Evolutionary conservation across 2,329 filamentous ascomycete genomes (phyloP).

Genomic region (Venturia effusa): DNA sequence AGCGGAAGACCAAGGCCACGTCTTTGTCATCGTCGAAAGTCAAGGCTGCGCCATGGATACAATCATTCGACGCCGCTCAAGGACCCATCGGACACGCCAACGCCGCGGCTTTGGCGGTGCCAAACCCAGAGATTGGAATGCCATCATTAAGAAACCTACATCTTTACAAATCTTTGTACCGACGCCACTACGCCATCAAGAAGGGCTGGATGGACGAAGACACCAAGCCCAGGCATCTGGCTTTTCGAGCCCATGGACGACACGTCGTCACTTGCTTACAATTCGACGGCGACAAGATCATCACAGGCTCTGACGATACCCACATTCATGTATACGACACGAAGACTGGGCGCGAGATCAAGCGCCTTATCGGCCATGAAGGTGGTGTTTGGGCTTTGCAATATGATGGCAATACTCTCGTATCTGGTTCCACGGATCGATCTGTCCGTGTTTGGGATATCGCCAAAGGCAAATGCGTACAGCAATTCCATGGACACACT

Average conservation of each 20-base stretch:
- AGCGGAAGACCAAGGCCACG: constrained; percentile 44
- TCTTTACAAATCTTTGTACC: constrained; percentile 92
- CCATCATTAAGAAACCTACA: constrained; percentile 72
- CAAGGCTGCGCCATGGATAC: constrained; percentile 34
- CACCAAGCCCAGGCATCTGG: constrained; percentile 78
- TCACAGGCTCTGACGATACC: constrained; percentile 95
- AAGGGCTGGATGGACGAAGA: constrained; percentile 82
- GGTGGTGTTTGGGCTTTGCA: constrained; percentile 96
- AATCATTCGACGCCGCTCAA: constrained; percentile 48
- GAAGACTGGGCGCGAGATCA: constrained; percentile 76
- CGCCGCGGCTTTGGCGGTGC: constrained; percentile 71
- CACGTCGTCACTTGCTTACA: constrained; percentile 97
- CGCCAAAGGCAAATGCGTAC: constrained; percentile 80
- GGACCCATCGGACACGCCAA: constrained; percentile 80
- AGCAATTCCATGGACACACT: constrained; percentile 95
- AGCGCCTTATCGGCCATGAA: constrained; percentile 83
- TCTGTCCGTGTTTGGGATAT: constrained; percentile 99
- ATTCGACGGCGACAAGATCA: constrained; percentile 95
- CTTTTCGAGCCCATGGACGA: constrained; percentile 89
- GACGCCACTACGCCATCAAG: constrained; percentile 81
- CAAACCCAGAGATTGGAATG: constrained; percentile 70
- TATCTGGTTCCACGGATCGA: constrained; percentile 91
- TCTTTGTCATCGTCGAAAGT: constrained; percentile 30
- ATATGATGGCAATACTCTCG: constrained; percentile 88
- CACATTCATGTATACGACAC: constrained; percentile 98